Evolutionary conservation across 1,139 yeast species (phyloP), one percentile per base, ranked within the genome.

Genomic region (Suhomyces ambrosiae): DNA sequence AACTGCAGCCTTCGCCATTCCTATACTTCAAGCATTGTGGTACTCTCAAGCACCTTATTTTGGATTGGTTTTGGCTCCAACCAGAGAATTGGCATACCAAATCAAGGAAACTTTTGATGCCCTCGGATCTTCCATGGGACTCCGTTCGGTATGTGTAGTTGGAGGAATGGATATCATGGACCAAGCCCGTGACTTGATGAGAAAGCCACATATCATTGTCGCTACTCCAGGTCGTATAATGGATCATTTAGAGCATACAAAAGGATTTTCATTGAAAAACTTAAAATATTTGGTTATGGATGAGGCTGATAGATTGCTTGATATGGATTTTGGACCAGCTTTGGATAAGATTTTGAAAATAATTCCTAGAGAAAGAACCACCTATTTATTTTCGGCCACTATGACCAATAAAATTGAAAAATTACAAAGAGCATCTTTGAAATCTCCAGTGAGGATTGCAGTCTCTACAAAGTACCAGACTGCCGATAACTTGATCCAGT

Each of bases 111-210:
- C 96, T 10, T 94, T 92, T 58, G 96, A 89, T 58, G 96, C 97
- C 0, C 65, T 92, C 35, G 99, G 99, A 0, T 66, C 87, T 1
- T 68, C 81, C 12, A 90, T 92, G 95, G 98, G 98, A 1, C 75
- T 90, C 27, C 72, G 95, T 52, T 74, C 92, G 22, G 83, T 82
- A 3, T 90, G 95, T 45, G 78, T 92, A 46, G 96, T 92, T 27
- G 98, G 98, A 49, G 99, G 99, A 47, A 92, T 92, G 94, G 96
- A 88, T 56, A 86, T 87, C 87, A 88, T 92, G 94, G 95, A 89
- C 53, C 99, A 92, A 63, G 94, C 97, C 0, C 74, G 95, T 47
- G 96, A 94, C 48, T 72, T 92, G 50, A 85, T 88, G 83, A 76
- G 95, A 49, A 89, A 88, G 56, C 98, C 98, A 2, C 98, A 92